Evolutionary conservation across 2,329 filamentous ascomycete species (phyloP).

Genomic region (Xylariales sp.): DNA sequence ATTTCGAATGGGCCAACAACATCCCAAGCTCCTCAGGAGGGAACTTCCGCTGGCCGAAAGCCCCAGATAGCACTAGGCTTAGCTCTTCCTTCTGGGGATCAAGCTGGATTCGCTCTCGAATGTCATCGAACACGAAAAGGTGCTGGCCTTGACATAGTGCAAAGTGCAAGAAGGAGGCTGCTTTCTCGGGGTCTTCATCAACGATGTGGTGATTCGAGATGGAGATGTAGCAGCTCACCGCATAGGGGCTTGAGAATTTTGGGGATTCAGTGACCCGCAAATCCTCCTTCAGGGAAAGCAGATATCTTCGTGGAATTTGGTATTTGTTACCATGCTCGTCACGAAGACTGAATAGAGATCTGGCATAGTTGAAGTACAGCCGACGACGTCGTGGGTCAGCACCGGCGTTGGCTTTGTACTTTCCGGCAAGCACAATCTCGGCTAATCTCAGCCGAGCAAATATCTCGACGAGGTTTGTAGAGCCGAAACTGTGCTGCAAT

Average conservation of each 20-base stretch:
- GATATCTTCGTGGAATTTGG: not conserved
- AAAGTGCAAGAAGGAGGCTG: slow-evolving; percentile 4
- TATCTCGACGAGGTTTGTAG: not conserved
- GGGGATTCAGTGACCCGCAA: not conserved
- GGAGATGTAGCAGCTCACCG: not conserved
- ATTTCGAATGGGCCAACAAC: not conserved
- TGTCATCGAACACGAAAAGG: not conserved
- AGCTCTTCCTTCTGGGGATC: not conserved
- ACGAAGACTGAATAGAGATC: not conserved
- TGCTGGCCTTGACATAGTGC: not conserved
- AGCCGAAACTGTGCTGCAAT: not conserved
- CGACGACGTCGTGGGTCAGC: slow-evolving; percentile 1
- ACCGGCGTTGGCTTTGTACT: not conserved
- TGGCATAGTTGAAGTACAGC: slow-evolving; percentile 3
- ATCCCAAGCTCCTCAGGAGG: not conserved
- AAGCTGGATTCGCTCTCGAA: not conserved
- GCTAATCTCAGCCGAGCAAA: not conserved
- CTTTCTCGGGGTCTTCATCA: slow-evolving; percentile 2
- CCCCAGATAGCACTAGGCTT: not conserved
- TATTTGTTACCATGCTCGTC: not conserved
- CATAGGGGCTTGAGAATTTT: slow-evolving; percentile 1
- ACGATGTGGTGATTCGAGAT: not conserved
- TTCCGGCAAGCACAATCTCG: slow-evolving; percentile 1
- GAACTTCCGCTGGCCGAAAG: not conserved
- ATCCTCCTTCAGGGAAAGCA: not conserved